A percentile compares a stretch with the other conserved stretches of the same genome.
phyloP scores from a whole-genome alignment of 495 filamentous ascomycete species.

The Cercophora newfieldiana region DNA sequence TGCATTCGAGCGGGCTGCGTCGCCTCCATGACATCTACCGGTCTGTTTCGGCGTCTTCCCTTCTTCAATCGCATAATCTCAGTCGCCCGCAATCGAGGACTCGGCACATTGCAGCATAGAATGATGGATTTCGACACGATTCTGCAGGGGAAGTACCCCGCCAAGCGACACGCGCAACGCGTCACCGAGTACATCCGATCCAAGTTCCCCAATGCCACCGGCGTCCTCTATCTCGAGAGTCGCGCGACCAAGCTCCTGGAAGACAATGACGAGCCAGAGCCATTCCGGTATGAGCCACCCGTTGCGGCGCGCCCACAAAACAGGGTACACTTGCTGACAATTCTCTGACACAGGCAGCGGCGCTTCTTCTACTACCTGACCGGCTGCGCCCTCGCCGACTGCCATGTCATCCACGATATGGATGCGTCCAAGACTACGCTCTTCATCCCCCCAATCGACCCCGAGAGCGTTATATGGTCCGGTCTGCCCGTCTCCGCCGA shows the following conservation, averaged over 20 bases:
- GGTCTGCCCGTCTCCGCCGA: slow-evolving; percentile 76
- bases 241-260: slow-evolving; percentile 74
- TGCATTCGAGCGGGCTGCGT: background rate
- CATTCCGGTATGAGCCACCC: slow-evolving; percentile 62
- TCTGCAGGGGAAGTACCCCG: slow-evolving; percentile 82
- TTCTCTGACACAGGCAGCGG: slow-evolving; percentile 62
- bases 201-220: slow-evolving; percentile 58
- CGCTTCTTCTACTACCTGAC: slow-evolving; percentile 94
- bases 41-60: background rate
- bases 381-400: slow-evolving; percentile 81
- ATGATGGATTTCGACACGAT: slow-evolving; percentile 40
- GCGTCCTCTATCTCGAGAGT: slow-evolving; percentile 84
- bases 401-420: slow-evolving; percentile 79
- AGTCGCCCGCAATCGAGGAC: background rate
- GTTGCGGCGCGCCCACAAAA: background rate
- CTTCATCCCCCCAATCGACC: slow-evolving; percentile 87
- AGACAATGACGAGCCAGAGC: slow-evolving; percentile 77
- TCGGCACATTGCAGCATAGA: background rate
- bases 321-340: slow-evolving; percentile 16
- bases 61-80: background rate
- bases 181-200: slow-evolving; percentile 74
- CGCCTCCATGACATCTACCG: background rate
- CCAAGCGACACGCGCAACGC: slow-evolving; percentile 79
- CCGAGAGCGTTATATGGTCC: slow-evolving; percentile 93
- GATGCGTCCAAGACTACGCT: slow-evolving; percentile 70